Conservation (phyloP, 345 rosid genomes). For the Eucalyptus erythrocorys region DNA sequence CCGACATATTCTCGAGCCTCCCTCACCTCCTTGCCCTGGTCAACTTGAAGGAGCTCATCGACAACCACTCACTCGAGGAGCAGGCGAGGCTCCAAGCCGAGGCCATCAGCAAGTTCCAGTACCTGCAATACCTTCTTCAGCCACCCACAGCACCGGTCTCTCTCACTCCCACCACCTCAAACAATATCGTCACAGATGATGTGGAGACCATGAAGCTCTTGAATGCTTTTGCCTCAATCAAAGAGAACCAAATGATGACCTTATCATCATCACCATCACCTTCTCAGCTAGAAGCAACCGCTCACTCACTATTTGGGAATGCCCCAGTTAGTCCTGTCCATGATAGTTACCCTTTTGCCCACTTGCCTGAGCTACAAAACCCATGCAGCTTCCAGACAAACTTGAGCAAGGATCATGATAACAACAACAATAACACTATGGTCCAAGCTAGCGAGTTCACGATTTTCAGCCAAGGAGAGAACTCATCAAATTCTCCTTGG, state of each 20-base stretch:
- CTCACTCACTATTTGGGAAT: constrained; percentile 3
- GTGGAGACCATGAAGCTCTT: constrained; percentile 20
- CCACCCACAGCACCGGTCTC: constrained; percentile 1
- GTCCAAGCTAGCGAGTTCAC: constrained; percentile 4
- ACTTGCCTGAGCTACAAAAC: constrained; percentile 34
- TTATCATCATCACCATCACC: background rate
- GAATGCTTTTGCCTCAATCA: constrained; percentile 14
- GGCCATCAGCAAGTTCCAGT: constrained; percentile 33
- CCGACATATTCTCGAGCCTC: constrained; percentile 44
- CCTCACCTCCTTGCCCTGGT: constrained; percentile 54
- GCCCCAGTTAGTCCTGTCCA: background rate
- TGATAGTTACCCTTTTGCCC: constrained; percentile 24
- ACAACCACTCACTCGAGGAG: constrained; percentile 33
- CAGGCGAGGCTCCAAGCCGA: constrained; percentile 40
- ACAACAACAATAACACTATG: background rate
- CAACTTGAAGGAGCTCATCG: constrained; percentile 38
- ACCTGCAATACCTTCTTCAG: constrained; percentile 40
- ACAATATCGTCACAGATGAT: constrained; percentile 1
- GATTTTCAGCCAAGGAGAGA: constrained; percentile 6
- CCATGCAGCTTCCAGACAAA: constrained; percentile 16
- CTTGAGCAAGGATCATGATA: background rate
- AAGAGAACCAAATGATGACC: constrained; percentile 2
- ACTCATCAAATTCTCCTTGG: constrained; percentile 25
- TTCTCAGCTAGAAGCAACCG: background rate
- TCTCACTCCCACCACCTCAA: background rate